Percentiles rank a stretch among this genome's conserved stretches.
Evolutionary conservation across 1,284 basidiomycete species (phyloP).

Genomic region (Cryptococcus sp.): DNA sequence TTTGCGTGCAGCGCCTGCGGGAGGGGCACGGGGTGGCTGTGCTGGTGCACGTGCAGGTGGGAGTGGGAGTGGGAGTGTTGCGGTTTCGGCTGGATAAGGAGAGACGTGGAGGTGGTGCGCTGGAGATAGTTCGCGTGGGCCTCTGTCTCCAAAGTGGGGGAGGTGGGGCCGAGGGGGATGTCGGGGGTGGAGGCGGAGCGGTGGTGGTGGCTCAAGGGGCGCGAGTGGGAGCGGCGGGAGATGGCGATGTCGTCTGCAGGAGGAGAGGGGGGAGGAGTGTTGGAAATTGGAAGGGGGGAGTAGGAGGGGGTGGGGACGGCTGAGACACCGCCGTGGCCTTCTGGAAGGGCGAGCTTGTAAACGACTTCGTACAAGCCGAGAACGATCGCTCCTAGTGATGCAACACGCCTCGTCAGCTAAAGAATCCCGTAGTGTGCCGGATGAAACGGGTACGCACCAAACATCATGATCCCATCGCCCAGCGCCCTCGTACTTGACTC

Average conservation of each 20-base stretch:
- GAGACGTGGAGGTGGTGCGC: slow-evolving; percentile 8
- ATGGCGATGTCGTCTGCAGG: not conserved
- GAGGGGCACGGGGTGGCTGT: slow-evolving; percentile 17
- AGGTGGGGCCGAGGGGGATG: slow-evolving; percentile 1
- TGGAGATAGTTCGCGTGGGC: slow-evolving; percentile 3
- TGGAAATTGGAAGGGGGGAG: slow-evolving; percentile 9
- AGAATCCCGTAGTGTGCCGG: not conserved
- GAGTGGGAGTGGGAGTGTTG: not conserved
- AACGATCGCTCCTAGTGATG: slow-evolving; percentile 37
- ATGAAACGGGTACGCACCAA: slow-evolving; percentile 27
- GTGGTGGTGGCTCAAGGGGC: not conserved
- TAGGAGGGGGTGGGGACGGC: slow-evolving; percentile 6
- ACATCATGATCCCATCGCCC: slow-evolving; percentile 48
- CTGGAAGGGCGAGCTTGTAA: slow-evolving; percentile 49
- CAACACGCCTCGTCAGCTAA: not conserved
- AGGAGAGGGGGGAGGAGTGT: slow-evolving; percentile 1
- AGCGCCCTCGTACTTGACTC: slow-evolving; percentile 27
- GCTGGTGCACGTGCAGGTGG: not conserved
- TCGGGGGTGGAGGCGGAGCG: slow-evolving; percentile 7
- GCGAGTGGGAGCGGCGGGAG: not conserved
- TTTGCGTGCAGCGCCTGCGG: slow-evolving; percentile 48
- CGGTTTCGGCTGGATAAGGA: not conserved
- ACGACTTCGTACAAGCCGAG: slow-evolving; percentile 51
- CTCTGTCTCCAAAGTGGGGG: not conserved
- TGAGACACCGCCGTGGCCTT: slow-evolving; percentile 37